These are phyloP conservation scores for Termitomyces sp. DNA, from an alignment of 768 basidiomycete genomes.

Conservation along the genomic window DNA sequence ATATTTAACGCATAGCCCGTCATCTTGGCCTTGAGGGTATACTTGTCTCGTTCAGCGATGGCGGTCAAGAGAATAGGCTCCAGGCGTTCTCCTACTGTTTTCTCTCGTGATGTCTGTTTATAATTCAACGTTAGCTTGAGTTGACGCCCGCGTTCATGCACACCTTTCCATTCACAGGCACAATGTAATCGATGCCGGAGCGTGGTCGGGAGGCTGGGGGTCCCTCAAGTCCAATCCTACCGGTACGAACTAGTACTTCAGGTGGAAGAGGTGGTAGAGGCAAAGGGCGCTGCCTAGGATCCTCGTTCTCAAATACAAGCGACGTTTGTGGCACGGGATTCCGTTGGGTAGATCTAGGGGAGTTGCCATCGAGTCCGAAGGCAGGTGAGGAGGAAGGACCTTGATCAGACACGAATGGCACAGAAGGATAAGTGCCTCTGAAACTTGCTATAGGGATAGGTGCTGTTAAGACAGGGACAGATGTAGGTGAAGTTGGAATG, in stretches of 20 bases:
- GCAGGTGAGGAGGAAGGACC: not conserved
- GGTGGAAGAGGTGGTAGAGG: conserved; percentile 15
- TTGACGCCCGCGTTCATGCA: not conserved
- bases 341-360: conserved; percentile 3
- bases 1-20: conserved; percentile 33
- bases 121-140: not conserved
- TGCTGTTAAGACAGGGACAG: not conserved
- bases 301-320: not conserved
- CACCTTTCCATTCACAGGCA: conserved; percentile 29
- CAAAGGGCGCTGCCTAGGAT: not conserved
- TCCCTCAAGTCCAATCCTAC: conserved; percentile 3
- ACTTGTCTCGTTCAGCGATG: conserved; percentile 37
- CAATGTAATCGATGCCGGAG: conserved; percentile 34
- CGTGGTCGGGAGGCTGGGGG: conserved; percentile 13
- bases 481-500: too few species aligned
- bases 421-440: not conserved
- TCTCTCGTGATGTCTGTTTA: conserved; percentile 17
- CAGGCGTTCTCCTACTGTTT: conserved; percentile 47
- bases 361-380: not conserved
- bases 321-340: conserved; percentile 3
- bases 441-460: not conserved
- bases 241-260: conserved; percentile 7
- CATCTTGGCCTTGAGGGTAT: conserved; percentile 37
- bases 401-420: not conserved
- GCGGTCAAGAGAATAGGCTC: conserved; percentile 48